Base-by-base conservation (phyloP, 1,284 basidiomycete species). In the Fomitiporia mediterranea region DNA sequence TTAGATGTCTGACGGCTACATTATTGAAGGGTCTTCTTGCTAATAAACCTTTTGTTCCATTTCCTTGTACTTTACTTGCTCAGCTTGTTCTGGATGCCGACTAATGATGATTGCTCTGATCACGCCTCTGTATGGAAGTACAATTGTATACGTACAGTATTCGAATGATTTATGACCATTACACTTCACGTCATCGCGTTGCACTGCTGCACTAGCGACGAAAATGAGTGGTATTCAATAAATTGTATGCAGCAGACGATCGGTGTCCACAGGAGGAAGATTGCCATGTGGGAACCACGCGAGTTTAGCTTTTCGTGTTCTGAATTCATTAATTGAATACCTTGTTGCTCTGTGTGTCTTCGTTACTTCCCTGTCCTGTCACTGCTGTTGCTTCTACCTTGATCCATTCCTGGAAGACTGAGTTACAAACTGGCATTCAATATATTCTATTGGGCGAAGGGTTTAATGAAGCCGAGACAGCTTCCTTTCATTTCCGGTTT, bases 201-300 rank as follows among this genome's bases (percentile, higher is more conserved):
- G n/a, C n/a, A n/a, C n/a, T n/a, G n/a, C n/a, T 13, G 15, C 19
- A n/a, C 37, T 39, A n/a, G 37, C 15, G 3, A 39, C 37, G 37
- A 13, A 13, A 13, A 19, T 35, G 15, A 15, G 34, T 35, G 15
- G 15, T 35, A 35, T 35, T 35, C 15, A 8, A 7, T 35, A 13
- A 39, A 3, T 39, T 13, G 15, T 4, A n/a, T n/a, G n/a, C n/a
- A n/a, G n/a, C n/a, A n/a, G n/a, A n/a, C n/a, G n/a, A n/a, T n/a
- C 23, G 17, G 4, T 19, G 40, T 17, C 9, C 40, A 4, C 9
- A 19, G 40, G 17, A 7, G 13, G 32, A 13, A 13, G 13, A 34
- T n/a, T n/a, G 19, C n/a, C 40, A 43, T 37, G 30, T 35, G 48
- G n/a, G 35, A 23, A 7, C 50, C 50, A 51, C 37, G 50, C 37